Evolutionary conservation across 2,329 filamentous ascomycete species (phyloP).

Genomic region (Tothia fuscella): DNA sequence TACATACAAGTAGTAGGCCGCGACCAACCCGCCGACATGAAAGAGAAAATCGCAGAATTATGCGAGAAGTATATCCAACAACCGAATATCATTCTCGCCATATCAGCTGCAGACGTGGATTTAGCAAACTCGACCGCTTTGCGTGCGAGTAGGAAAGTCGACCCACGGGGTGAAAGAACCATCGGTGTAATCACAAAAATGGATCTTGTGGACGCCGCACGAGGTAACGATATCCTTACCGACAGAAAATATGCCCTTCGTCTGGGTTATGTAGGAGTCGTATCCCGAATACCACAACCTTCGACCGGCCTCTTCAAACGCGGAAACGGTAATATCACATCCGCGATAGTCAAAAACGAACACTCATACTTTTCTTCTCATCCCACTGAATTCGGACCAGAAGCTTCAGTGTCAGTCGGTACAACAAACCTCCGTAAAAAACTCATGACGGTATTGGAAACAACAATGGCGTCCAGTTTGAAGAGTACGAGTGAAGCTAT

Average conservation of each 20-base stretch:
- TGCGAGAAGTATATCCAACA: conserved; percentile 97
- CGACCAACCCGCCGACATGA: conserved; percentile 81
- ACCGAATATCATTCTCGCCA: conserved; percentile 92
- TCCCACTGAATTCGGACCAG: conserved; percentile 63
- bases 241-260: conserved; percentile 90
- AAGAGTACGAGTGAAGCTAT: conserved; percentile 86
- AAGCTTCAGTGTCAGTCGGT: conserved; percentile 63
- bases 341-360: conserved; percentile 78
- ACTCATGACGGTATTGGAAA: conserved; percentile 90
- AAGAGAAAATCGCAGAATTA: conserved; percentile 89
- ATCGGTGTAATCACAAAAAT: conserved; percentile 99
- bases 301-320: conserved; percentile 65
- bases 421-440: conserved; percentile 85
- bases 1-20: conserved; percentile 94
- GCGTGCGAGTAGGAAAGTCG: conserved; percentile 77
- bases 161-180: conserved; percentile 86
- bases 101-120: conserved; percentile 95
- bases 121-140: conserved; percentile 91
- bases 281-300: conserved; percentile 64
- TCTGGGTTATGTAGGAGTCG: conserved; percentile 92
- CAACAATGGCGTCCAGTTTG: conserved; percentile 90
- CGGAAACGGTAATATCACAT: conserved; percentile 66
- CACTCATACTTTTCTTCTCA: conserved; percentile 76
- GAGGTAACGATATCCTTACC: conserved; percentile 65
- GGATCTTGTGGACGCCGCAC: conserved; percentile 80